Base-by-base conservation (phyloP, 768 basidiomycete species). In the Neoboletus subvelutipes region DNA sequence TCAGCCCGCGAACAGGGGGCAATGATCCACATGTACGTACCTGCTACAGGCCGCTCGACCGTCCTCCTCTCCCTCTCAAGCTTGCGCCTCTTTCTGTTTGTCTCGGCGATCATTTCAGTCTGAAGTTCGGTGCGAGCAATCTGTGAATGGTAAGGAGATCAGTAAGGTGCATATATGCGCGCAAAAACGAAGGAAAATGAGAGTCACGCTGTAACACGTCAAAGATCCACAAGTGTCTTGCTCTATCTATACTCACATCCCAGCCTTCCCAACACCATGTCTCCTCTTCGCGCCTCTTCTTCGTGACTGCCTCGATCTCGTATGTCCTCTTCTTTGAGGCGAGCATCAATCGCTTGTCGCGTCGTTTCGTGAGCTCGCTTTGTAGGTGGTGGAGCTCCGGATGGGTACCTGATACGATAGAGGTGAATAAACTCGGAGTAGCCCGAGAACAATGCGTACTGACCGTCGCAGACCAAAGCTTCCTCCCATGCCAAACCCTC, bases 401-500 rank as follows among this genome's bases (percentile, higher is more conserved):
- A 64, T 98, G 96, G 0, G 83, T 81, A 29, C 85, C 94, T 94
- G 55, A 26, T 28, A n/a, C 0, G 59, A 22, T 15, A 46, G 22
- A 49, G 24, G 18, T 50, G 43, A 51, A 42, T 40, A 12, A 65
- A 47, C 22, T n/a, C 1, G 54, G 36, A 43, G 6, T 18, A 29
- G 22, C 8, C 49, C 33, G 48, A 50, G 26, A 42, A 40, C 2
- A 18, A 8, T 4, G 31, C 10, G 17, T 22, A 76, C 85, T 63
- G 62, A 94, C 94, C 90, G 42, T 87, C 82, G 29, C 82, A 77
- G 24, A 98, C 80, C 64, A 94, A 76, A 15, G 82, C 75, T 67
- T 98, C 94, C 71, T 98, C 96, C 83, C 87, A 88, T 34, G 90
- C 88, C 9, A 96, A 76, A 5, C 83, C 85, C 40, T 94, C 90